Conservation (phyloP, 2,329 filamentous ascomycete genomes). For the Graphiopsis chlorocephala region DNA sequence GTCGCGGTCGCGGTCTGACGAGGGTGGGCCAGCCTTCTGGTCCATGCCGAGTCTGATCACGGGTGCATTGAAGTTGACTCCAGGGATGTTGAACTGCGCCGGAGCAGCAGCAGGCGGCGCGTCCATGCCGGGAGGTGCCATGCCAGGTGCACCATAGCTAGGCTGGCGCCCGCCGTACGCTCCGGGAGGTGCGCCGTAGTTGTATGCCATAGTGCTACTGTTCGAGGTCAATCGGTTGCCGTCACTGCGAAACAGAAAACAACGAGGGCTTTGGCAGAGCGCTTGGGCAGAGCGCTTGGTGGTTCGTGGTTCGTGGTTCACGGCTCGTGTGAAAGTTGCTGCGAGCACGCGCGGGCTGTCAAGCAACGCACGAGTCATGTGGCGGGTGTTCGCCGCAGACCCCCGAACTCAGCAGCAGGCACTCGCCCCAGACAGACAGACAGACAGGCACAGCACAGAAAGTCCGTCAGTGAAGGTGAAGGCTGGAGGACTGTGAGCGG, state of each 20-base stretch:
- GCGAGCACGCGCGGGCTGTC: background rate
- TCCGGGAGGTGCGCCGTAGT: conserved; percentile 42
- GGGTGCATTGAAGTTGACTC: conserved; percentile 97
- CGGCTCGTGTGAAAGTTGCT: conserved; percentile 14
- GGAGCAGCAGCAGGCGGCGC: conserved; percentile 70
- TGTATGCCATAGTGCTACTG: conserved; percentile 32
- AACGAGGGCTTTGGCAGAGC: background rate
- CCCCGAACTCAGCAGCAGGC: background rate
- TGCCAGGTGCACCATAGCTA: conserved; percentile 65
- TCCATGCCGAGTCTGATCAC: conserved; percentile 89
- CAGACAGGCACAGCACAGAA: conserved; percentile 2
- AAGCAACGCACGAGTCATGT: conserved; percentile 10
- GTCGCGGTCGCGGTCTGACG: conserved; percentile 26
- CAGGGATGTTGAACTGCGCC: conserved; percentile 74
- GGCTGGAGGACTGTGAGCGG: background rate
- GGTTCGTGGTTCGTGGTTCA: too few relatives aligned
- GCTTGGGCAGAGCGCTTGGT: background rate
- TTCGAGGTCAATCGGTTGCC: background rate
- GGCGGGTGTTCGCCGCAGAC: conserved; percentile 15
- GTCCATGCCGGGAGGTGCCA: conserved; percentile 64
- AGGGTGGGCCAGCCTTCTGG: conserved; percentile 30
- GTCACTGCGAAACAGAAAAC: background rate
- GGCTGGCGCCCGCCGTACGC: conserved; percentile 70
- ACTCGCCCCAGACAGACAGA: conserved; percentile 2
- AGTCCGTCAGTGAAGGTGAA: background rate